phyloP scores from a whole-genome alignment of 352 stramenopile species.

The Phytopythium cucurbitacearum region DNA sequence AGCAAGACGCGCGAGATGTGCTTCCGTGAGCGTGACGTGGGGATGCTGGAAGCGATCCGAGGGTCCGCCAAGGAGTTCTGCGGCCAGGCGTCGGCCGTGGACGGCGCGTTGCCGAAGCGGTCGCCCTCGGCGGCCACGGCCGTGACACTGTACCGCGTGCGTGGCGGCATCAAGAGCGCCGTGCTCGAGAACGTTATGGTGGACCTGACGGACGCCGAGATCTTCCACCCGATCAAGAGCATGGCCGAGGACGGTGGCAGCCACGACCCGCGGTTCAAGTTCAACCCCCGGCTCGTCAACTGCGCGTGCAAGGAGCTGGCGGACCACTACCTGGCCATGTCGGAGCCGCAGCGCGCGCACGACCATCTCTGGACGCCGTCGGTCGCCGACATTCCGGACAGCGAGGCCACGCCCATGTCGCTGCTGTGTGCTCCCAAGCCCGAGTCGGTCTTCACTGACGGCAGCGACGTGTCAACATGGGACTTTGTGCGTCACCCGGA shows the following conservation, averaged over 20 bases:
- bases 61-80: conserved; percentile 22
- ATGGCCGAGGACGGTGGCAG: conserved; percentile 23
- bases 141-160: conserved; percentile 23
- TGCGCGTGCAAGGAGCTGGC: conserved; percentile 20
- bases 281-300: conserved; percentile 14
- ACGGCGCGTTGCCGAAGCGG: conserved; percentile 3
- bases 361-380: conserved; percentile 17
- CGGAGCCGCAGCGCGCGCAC: conserved; percentile 15
- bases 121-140: conserved; percentile 18
- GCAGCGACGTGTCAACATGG: conserved; percentile 2
- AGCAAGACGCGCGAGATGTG: conserved; percentile 16
- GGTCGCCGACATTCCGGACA: neutral
- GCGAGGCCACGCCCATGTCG: conserved; percentile 1
- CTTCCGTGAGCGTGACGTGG: conserved; percentile 27
- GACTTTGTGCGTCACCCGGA: too few species aligned
- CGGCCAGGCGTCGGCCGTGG: conserved; percentile 10
- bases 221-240: conserved; percentile 19
- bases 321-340: conserved; percentile 5
- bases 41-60: conserved; percentile 19
- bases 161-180: conserved; percentile 21
- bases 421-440: conserved; percentile 2
- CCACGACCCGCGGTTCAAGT: conserved; percentile 28
- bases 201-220: conserved; percentile 30
- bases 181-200: conserved; percentile 45
- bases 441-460: neutral